Base-by-base conservation (phyloP, 2,329 filamentous ascomycete species). In the Cercospora sp. region DNA sequence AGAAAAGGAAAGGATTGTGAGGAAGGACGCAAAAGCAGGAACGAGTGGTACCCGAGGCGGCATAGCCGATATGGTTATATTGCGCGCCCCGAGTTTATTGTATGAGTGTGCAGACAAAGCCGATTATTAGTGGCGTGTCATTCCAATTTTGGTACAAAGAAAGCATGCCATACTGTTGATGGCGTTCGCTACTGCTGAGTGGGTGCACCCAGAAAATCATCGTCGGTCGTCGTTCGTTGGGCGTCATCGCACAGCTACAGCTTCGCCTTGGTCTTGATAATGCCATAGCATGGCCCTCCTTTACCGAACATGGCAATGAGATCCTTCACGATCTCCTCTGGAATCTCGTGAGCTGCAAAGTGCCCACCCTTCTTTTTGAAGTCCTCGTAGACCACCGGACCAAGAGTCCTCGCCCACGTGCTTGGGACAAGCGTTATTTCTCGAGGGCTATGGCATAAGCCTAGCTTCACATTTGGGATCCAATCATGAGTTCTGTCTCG, bases 381-480 rank as follows among this genome's bases (percentile, higher is more conserved):
- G 10, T 77, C 80, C 72, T 88, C 85, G 61, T 85, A 87, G 0
- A 90, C 88, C 0, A 91, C 82, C 0, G 85, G 81, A 1, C 76
- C 89, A 7, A 91, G 76, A 0, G 86, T 87, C n/a, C 81, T 80
- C 0, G 81, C 84, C 86, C 87, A 91, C 0, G 82, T 81, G 68
- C 79, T 82, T 0, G 88, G 88, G 34, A 84, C 78, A 3, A 87
- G 80, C 0, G 77, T 72, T 0, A 91, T 62, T 66, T 91, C 89
- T 73, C 80, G 83, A 0, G 89, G 89, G 71, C 89, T 89, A 66
- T 84, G 82, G 18, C 80, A 85, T 9, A 88, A 68, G 0, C 86
- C 85, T 61, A 85, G 79, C 77, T 86, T 85, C 69, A 85, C 82
- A 43, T 79, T 66, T 28, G 79, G 72, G 24, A 85, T 82, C 78